Percentiles rank a stretch among this genome's conserved stretches.
Evolutionary conservation across 305 asterid genomes (phyloP).

Genomic region (Plantago lanceolata): DNA sequence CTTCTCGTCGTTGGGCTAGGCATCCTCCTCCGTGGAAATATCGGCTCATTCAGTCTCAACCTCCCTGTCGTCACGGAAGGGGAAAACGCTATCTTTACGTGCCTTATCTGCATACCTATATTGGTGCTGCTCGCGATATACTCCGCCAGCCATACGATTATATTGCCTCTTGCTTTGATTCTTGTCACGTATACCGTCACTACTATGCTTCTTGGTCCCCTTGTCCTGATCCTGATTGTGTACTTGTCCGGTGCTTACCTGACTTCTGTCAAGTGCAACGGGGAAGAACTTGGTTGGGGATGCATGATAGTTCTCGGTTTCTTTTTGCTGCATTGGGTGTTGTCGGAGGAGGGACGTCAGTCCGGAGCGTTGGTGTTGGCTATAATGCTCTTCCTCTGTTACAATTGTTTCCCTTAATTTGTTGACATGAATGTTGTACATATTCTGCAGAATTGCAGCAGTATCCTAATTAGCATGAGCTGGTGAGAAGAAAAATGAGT

Average conservation of each 20-base stretch:
- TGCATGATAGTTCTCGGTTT: constrained; percentile 28
- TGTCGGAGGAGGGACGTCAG: constrained; percentile 33
- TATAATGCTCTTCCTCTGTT: constrained; percentile 26
- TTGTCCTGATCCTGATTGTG: constrained; percentile 36
- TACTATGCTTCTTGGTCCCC: constrained; percentile 58
- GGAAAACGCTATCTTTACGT: constrained; percentile 35
- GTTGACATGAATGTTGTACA: not conserved
- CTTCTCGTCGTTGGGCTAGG: constrained; percentile 47
- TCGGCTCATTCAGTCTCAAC: constrained; percentile 26
- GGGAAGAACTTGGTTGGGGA: constrained; percentile 44
- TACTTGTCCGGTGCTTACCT: constrained; percentile 28
- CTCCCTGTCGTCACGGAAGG: constrained; percentile 36
- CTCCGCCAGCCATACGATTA: constrained; percentile 31
- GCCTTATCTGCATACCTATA: constrained; percentile 37
- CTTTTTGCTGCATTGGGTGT: constrained; percentile 34
- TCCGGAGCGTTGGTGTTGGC: constrained; percentile 31
- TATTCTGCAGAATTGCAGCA: constrained; percentile 14
- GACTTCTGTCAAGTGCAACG: constrained; percentile 29
- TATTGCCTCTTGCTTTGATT: constrained; percentile 38
- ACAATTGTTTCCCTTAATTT: constrained; percentile 21
- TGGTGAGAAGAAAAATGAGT: not conserved
- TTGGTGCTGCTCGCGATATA: constrained; percentile 36
- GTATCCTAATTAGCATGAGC: not conserved
- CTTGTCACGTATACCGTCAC: constrained; percentile 41
- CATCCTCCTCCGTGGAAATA: constrained; percentile 47